phyloP scores from a whole-genome alignment of 495 filamentous ascomycete genomes.

The Hypoxylon crocopeplum region DNA sequence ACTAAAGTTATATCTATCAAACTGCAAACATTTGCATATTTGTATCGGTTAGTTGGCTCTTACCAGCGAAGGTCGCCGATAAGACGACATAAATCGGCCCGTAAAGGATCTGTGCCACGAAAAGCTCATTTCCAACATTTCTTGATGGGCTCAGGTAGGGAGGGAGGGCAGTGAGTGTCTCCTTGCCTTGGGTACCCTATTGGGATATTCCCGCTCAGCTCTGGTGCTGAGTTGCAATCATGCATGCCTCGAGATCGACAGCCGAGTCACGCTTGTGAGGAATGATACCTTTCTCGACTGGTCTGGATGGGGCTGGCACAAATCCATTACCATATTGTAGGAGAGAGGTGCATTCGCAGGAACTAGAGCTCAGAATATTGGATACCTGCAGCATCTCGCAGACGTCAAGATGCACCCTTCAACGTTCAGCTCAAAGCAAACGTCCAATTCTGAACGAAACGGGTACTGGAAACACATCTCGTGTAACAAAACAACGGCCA shows the following conservation, averaged over 20 bases:
- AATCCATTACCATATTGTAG: no score
- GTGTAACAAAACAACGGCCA: conserved; percentile 2
- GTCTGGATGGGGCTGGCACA: no score
- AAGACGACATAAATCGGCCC: background rate
- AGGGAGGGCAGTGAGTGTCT: no score
- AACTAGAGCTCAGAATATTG: conserved; percentile 5
- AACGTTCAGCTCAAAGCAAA: conserved; percentile 15
- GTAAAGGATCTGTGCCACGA: conserved; percentile 5
- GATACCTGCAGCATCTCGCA: conserved; percentile 16
- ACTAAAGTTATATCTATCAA: background rate
- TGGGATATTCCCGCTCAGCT: no score
- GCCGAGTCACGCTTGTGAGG: no score
- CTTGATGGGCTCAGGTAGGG: no score
- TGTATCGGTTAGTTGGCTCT: background rate
- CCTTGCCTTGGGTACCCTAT: no score
- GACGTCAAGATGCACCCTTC: background rate
- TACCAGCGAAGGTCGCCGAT: background rate
- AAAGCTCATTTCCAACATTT: background rate
- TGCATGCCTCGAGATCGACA: no score
- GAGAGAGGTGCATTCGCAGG: conserved; percentile 1
- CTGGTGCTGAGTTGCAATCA: no score
- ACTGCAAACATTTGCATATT: background rate
- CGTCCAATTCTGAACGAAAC: conserved; percentile 2
- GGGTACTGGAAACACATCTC: background rate
- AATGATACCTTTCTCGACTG: no score